Evolutionary conservation across 345 rosid species (phyloP).

Genomic region (Jatropha curcas): DNA sequence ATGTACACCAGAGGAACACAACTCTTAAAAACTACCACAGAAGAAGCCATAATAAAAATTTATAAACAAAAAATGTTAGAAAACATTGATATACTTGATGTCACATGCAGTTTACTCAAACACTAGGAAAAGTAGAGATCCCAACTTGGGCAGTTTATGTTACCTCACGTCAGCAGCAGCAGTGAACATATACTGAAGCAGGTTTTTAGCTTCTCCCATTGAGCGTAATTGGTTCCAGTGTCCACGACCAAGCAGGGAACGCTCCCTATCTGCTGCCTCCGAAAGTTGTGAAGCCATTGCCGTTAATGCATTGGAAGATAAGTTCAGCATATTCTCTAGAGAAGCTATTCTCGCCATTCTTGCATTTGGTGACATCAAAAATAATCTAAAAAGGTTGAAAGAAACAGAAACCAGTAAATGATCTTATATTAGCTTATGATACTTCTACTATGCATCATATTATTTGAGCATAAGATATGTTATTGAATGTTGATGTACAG

Average conservation of each 20-base stretch:
- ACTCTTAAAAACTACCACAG: not conserved
- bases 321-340: constrained; percentile 86
- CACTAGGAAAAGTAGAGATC: not conserved
- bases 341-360: constrained; percentile 88
- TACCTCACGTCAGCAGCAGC: constrained; percentile 83
- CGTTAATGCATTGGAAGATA: constrained; percentile 88
- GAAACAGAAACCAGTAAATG: constrained; percentile 9
- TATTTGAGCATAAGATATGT: not conserved
- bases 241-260: constrained; percentile 82
- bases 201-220: constrained; percentile 95
- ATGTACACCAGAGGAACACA: not conserved
- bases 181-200: constrained; percentile 91
- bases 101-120: not conserved
- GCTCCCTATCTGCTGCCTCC: constrained; percentile 95
- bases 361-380: constrained; percentile 61
- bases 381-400: constrained; percentile 14
- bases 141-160: not conserved
- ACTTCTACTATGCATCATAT: not conserved
- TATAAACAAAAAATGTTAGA: not conserved
- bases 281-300: constrained; percentile 99
- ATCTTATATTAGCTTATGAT: not conserved
- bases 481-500: not conserved
- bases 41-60: not conserved
- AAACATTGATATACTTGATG: no score
- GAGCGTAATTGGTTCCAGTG: constrained; percentile 97